Evolutionary conservation across 495 filamentous ascomycete genomes (phyloP), one percentile per base, ranked within the genome.

Genomic region (Penicillium diatomitis): DNA sequence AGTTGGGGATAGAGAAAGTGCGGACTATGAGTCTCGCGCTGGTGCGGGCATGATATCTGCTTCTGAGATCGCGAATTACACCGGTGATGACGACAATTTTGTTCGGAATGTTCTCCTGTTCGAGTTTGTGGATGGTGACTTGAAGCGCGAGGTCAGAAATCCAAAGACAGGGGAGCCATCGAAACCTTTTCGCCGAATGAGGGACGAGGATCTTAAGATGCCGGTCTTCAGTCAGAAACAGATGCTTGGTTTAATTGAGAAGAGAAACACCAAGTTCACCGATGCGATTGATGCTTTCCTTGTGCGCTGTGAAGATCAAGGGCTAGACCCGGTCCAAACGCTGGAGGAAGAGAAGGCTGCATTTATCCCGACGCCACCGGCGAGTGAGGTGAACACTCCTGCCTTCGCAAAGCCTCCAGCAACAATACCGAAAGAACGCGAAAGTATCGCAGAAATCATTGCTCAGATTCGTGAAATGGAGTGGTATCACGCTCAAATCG

Each of bases 401-500:
- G 49, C 57, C 36, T 60, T 57, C 6, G 57, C 55, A 6, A 62
- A 63, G 9, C 56, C 72, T 27, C 86, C 87, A 1, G 67, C 72
- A 40, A 75, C 70, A 6, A 96, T 98, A 44, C 94, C 94, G 0
- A 82, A 73, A 35, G 88, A 95, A 53, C 78, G 92, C 39, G 87
- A 90, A 52, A 74, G 76, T 3, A 88, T 97, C 28, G 73, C 86
- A 0, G 86, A 92, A 51, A 98, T 97, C 27, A 78, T 97, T 36
- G 73, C 76, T 2, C 88, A 97, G 58, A 81, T 97, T 31, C 90
- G 88, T 58, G 69, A 75, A 5, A 80, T 83, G 60, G 74, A 90
- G 38, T 91, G 91, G 84, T 97, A 97, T 56, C 85, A 82, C 9
- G 83, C 82, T 4, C 92, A 98, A 62, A 92, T 98, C 56, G 94